Evolutionary conservation across 768 basidiomycete genomes (phyloP), one percentile per base, ranked within the genome.

Genomic region (Trametes cubensis): DNA sequence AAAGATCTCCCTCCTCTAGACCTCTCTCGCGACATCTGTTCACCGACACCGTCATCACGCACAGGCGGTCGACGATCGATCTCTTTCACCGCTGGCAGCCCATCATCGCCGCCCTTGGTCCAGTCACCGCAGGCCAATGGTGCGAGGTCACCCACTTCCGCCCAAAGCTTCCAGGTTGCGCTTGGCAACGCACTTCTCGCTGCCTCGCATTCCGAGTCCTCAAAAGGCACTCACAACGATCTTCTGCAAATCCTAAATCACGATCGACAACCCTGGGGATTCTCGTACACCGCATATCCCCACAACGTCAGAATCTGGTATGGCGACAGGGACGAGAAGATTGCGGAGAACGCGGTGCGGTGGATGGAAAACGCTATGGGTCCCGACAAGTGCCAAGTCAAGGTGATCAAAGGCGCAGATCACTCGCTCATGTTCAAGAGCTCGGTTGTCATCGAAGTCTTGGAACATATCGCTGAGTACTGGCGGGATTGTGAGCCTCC

Each of bases 371-470:
- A 83, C 64, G 85, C 83, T 39, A 92, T 95, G 90, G 83, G 86
- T 20, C 81, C 82, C 46, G 86, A 87, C 42, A 78, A 81, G 59
- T 96, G 94, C 72, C 78, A 80, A 46, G 86, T 99, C 40, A 85
- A 87, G 69, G 87, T 97, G 44, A 86, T 95, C 55, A 86, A 84
- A 68, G 92, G 92, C 40, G 95, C 92, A 20, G 94, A 94, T 67
- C 96, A 99, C 74, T 88, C 87, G 52, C 79, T 99, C 56, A 94
- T 99, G 92, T 97, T 94, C 75, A 89, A 88, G 72, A 90, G 89
- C 72, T 82, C 83, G 59, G 90, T 94, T 34, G 90, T 95, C 55
- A 85, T 95, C 26, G 93, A 95, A 65, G 90, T 91, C 38, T 75
- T 95, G 46, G 93, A 95, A 74, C 80, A 81, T 62, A 75, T 90